Base-by-base conservation (phyloP, 805 yeast genomes). In the Yamadazyma olivae region DNA sequence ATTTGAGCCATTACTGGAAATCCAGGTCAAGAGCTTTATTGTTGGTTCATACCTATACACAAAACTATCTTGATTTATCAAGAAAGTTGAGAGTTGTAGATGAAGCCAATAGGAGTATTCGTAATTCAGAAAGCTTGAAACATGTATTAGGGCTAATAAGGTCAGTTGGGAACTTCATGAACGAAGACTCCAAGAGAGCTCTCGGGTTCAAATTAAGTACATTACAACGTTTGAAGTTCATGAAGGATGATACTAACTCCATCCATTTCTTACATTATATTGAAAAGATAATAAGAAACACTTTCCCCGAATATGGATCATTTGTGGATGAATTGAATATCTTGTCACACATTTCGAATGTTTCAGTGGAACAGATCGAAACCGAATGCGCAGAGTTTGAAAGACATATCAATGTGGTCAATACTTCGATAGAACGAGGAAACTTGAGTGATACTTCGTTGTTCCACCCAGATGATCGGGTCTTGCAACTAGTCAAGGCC, bases 101-200 rank as follows among this genome's bases (percentile, higher is more conserved):
- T 49, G 71, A 69, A 16, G 96, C 96, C 0, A 78, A 81, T 27
- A 74, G 74, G 27, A 70, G 80, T 28, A 70, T 91, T 25, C 75
- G 75, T 42, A 67, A 72, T 17, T 86, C 96, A 1, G 75, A 74
- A 13, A 77, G 79, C 34, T 70, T 95, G 52, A 75, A 79, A 43
- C 74, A 77, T 37, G 79, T 93, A 12, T 74, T 95, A 51, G 89
- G 86, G 38, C 78, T 93, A 31, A 91, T 93, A 43, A 67, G 90
- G 44, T 81, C 90, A 3, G 93, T 93, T 33, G 99, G 99, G 40
- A 93, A 93, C 57, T 91, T 81, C 57, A 93, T 93, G 99, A 93
- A 95, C 56, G 96, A 89, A 51, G 68, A 79, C n/a, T 71, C 87
- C 2, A 90, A 89, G 50, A 95, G 89, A 56, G 98, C 97, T 1